Base-by-base conservation (phyloP, 2,329 filamentous ascomycete species). In the Aureobasidium zeae region DNA sequence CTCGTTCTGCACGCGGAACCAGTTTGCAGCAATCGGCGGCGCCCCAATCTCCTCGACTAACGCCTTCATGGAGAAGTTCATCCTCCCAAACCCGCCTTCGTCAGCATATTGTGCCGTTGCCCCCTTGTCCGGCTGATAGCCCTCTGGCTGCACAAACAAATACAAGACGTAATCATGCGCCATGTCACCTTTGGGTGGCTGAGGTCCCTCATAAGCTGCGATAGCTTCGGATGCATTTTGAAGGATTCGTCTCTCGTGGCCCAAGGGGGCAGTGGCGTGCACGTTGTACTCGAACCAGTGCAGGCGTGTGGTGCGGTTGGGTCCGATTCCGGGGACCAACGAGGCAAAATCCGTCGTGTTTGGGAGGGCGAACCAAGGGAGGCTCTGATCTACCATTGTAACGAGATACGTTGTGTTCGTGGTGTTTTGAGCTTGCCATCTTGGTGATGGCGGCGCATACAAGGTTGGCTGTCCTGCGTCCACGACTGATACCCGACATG, bases 211-310 rank as follows among this genome's bases (percentile, higher is more conserved):
- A 31, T 59, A 58, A 11, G 41, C 44, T 3, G 56, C 54, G 5
- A 56, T 22, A 0, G 55, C 44, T 2, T 44, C 15, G 12, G 48
- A 50, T 34, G 37, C 42, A 30, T 48, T 52, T 4, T 49, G 19
- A 6, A 56, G 49, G 1, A 25, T 42, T 8, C 48, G 53, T 28
- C 51, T 48, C 11, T 38, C 15, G 17, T 45, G 16, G 11, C 11
- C 6, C 6, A 11, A 11, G 11, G 22, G 6, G 13, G 26, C 5
- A 2, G 24, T 2, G 25, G 30, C 6, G 38, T 44, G 47, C 12
- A 55, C 54, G 29, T 53, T 48, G 8, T 52, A 50, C 39, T 57
- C 55, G 30, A 52, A 51, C 56, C 55, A 59, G 48, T 59, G 57
- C 5, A 58, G 51, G 4, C 55, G 51, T 1, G 57, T 59, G 2